Conservation (phyloP, 192 early-diverging fungal species). For the Anaeromyces robustus region DNA sequence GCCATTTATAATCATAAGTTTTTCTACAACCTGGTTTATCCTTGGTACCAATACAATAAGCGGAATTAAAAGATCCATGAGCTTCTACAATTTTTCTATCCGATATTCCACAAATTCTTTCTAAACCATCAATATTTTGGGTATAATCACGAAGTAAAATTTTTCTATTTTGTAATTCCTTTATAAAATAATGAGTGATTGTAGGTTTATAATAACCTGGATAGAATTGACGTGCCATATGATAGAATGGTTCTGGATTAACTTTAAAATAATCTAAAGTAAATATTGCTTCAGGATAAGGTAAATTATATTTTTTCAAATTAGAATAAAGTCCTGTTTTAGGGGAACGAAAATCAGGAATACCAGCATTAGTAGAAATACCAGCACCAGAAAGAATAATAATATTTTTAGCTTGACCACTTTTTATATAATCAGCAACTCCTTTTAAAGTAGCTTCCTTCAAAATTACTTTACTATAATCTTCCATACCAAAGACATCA, state of each 20-base stretch:
- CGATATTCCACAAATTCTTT: conserved; percentile 53
- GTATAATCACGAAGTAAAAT: conserved; percentile 76
- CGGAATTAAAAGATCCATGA: conserved; percentile 79
- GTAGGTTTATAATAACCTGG: conserved; percentile 64
- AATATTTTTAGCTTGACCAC: neutral
- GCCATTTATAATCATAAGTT: conserved; percentile 14
- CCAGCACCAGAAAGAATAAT: conserved; percentile 3
- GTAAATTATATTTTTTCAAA: conserved; percentile 72
- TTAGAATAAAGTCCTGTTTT: conserved; percentile 88
- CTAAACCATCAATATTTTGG: conserved; percentile 90
- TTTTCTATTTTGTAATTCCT: conserved; percentile 50
- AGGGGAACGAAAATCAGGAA: conserved; percentile 87
- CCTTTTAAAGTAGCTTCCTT: neutral
- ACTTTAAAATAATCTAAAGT: neutral
- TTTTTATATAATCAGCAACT: neutral
- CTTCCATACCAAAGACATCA: neutral
- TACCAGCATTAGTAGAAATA: conserved; percentile 39
- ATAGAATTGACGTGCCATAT: conserved; percentile 76
- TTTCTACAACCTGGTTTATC: conserved; percentile 8
- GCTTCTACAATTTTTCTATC: conserved; percentile 59
- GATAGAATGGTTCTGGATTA: conserved; percentile 76
- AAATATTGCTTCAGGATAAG: conserved; percentile 92
- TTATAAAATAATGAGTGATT: conserved; percentile 72
- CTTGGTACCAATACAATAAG: conserved; percentile 56
- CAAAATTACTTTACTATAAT: neutral